Evolutionary conservation across 495 filamentous ascomycete species (phyloP), one percentile per base, ranked within the genome.

Genomic region (Tuber melanosporum): DNA sequence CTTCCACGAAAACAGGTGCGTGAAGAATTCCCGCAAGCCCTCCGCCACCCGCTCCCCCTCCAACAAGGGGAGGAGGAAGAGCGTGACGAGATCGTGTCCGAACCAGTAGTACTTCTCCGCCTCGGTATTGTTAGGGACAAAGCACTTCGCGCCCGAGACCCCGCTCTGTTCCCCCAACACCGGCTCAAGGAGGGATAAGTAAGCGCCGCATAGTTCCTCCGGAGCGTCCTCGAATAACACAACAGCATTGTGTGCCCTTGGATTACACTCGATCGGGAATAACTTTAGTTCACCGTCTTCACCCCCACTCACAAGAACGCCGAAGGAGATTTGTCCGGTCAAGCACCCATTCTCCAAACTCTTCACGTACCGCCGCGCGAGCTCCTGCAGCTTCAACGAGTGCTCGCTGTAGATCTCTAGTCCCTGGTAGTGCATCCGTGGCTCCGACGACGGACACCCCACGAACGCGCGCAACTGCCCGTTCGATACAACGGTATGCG

Each of bases 311-410:
- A 92, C 87, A 78, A 92, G 84, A 69, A 94, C 88, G 76, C 90
- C 88, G 71, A 94, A 88, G 10, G 87, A 89, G 17, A 94, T 82
- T 83, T 95, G 92, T 7, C 92, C 91, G 0, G 91, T 94, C 81
- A 91, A 82, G 4, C 74, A 83, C 8, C 85, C 79, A 8, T 81
- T 79, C 0, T 86, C 87, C 15, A 84, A 85, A 70, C 86, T 86
- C 22, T 78, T 74, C 0, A 88, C 89, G 77, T 92, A 90, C 20
- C 78, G 83, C 47, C 87, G 81, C 72, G 91, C 92, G 75, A 93
- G 91, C 6, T 81, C 83, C 17, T 89, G 86, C 85, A 93, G 90
- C 3, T 87, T 86, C n/a, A 83, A 83, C n/a, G 86, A 87, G 8
- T 92, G 83, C 1, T 85, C 83, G 22, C 87, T 87, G 44, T 89